These are phyloP conservation scores for Aspergillus ochraceus DNA, from an alignment of 2,329 filamentous ascomycete genomes.

Conservation along the genomic window DNA sequence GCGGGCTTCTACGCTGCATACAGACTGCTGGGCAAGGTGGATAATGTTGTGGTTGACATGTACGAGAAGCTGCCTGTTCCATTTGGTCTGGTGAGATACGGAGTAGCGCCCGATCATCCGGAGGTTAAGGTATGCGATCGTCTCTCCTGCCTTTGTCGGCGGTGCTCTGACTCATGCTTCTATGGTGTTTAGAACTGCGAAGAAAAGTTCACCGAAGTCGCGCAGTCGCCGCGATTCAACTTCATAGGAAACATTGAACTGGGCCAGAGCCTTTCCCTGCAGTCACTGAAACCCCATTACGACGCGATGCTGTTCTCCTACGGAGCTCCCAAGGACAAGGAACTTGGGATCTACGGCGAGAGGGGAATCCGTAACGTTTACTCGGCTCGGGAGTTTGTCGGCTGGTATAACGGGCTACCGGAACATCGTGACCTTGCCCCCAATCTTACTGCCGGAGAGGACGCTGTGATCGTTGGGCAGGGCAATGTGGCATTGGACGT, in stretches of 20 bases:
- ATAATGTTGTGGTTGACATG: conserved; percentile 81
- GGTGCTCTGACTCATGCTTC: background rate
- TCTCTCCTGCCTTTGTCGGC: background rate
- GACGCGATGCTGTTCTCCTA: conserved; percentile 92
- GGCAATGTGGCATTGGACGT: conserved; percentile 96
- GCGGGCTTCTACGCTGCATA: conserved; percentile 95
- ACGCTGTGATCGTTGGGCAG: conserved; percentile 87
- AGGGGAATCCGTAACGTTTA: conserved; percentile 66
- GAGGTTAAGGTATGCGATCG: conserved; percentile 82
- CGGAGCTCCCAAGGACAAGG: conserved; percentile 80
- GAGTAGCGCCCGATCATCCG: conserved; percentile 96
- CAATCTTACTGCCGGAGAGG: conserved; percentile 71
- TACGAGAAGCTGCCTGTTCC: conserved; percentile 92
- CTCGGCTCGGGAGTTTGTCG: conserved; percentile 90
- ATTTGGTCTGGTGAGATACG: conserved; percentile 87
- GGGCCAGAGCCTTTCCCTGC: conserved; percentile 68
- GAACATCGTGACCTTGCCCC: conserved; percentile 74
- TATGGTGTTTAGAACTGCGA: conserved; percentile 74
- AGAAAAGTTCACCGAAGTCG: conserved; percentile 89
- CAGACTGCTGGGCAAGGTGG: conserved; percentile 74
- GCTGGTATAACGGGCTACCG: conserved; percentile 97
- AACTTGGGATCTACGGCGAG: conserved; percentile 78
- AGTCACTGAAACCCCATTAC: conserved; percentile 74
- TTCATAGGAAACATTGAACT: conserved; percentile 89
- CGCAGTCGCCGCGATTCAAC: conserved; percentile 75